Base-by-base conservation (phyloP, 2,329 filamentous ascomycete genomes). In the Colletotrichum lentis region DNA sequence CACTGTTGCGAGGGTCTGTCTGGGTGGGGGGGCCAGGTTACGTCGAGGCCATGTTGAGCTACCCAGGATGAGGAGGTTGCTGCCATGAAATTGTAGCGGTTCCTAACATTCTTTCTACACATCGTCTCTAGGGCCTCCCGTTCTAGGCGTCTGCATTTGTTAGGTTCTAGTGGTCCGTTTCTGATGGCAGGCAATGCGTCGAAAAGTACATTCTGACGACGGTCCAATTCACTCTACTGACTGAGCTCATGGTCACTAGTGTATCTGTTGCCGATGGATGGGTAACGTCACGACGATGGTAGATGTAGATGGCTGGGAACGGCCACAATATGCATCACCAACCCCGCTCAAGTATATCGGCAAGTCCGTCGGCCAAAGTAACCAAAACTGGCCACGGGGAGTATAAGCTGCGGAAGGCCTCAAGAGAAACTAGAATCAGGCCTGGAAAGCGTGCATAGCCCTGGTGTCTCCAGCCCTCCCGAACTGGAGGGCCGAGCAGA, bases 331-430 rank as follows among this genome's bases (percentile, higher is more conserved):
- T 64, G 49, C 35, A 31, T 27, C 46, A 52, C 16, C 50, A 24
- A 18, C 41, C 37, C 64, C 61, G 65, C 65, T 43, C 24, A 67
- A 64, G 39, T 64, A 61, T 56, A 55, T 54, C 12, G 18, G 31
- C 24, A 67, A 64, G 39, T 64, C 65, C 62, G 62, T 54, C 8
- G 14, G 22, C 41, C 31, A 65, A 50, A 66, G 55, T 52, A 60
- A 41, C 44, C 8, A 35, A 10, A 35, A 56, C 31, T 52, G 31
- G n/a, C 10, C 50, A n/a, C 31, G n/a, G 31, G 37, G 14, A 47
- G 4, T 5, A 47, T 37, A 18, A 5, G 1, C 27, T 22, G 31
- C 27, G 14, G 43, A 43, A 37, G 16, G 7, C 5, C 56, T 16
- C 43, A 31, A 24, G 43, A 59, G 43, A 22, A n/a, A 35, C 18